phyloP scores from a whole-genome alignment of 1,139 yeast genomes.

The Blastobotrys ciferrii region DNA sequence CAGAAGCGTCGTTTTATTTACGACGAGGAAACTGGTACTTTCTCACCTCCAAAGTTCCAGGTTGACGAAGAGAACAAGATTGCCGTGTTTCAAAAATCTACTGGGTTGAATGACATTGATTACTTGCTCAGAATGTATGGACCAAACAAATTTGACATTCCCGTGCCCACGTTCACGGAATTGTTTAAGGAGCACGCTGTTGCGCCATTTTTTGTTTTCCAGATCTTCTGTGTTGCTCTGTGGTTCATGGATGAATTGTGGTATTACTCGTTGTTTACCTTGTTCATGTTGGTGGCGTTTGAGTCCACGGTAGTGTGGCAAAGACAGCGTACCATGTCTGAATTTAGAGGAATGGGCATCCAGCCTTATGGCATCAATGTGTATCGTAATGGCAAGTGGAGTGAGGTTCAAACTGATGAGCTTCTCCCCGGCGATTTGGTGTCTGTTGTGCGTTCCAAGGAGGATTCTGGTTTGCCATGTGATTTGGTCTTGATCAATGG shows the following conservation, averaged over 20 bases:
- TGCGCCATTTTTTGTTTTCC: slow-evolving; percentile 97
- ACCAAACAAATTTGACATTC: slow-evolving; percentile 84
- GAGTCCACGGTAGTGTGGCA: slow-evolving; percentile 91
- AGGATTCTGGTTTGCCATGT: slow-evolving; percentile 95
- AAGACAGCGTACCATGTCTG: slow-evolving; percentile 90
- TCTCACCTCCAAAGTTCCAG: slow-evolving; percentile 77
- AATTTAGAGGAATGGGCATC: slow-evolving; percentile 96
- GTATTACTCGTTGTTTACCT: slow-evolving; percentile 89
- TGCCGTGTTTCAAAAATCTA: slow-evolving; percentile 54
- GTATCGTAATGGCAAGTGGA: slow-evolving; percentile 72
- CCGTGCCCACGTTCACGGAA: slow-evolving; percentile 87
- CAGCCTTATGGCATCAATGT: slow-evolving; percentile 82
- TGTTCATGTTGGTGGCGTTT: slow-evolving; percentile 88
- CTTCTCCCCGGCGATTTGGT: slow-evolving; percentile 91
- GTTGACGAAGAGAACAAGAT: slow-evolving; percentile 59
- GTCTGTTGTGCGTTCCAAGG: slow-evolving; percentile 81
- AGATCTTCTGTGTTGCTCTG: slow-evolving; percentile 88
- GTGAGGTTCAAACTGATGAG: slow-evolving; percentile 63
- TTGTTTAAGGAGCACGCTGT: slow-evolving; percentile 96
- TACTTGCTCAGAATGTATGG: slow-evolving; percentile 68
- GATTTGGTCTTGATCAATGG: slow-evolving; percentile 85
- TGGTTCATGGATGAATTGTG: slow-evolving; percentile 98
- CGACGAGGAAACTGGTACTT: slow-evolving; percentile 51
- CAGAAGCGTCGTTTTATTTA: slow-evolving; percentile 90
- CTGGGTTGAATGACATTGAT: slow-evolving; percentile 57